Evolutionary conservation across 2,329 filamentous ascomycete genomes (phyloP).

Genomic region (Penicillium sp.): DNA sequence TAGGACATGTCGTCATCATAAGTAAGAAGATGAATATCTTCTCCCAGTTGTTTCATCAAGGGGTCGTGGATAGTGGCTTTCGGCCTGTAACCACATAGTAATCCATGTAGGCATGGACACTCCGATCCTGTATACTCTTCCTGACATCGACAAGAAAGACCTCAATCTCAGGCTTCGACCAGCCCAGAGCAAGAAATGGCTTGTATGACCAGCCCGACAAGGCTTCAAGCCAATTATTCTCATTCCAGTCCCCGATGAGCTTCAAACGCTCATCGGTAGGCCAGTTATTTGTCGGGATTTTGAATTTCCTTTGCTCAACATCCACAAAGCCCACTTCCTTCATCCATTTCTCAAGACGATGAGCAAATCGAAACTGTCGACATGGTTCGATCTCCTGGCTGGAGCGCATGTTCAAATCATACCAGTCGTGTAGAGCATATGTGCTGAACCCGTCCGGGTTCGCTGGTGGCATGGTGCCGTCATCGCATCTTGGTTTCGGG

Average conservation of each 20-base stretch:
- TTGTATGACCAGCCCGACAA: constrained; percentile 48
- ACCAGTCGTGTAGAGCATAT: constrained; percentile 52
- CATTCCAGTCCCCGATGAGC: constrained; percentile 51
- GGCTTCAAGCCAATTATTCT: constrained; percentile 48
- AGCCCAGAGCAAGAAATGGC: constrained; percentile 43
- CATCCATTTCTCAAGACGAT: constrained; percentile 56
- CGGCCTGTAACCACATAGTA: constrained; percentile 41
- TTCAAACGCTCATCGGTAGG: constrained; percentile 50
- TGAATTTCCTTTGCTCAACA: constrained; percentile 54
- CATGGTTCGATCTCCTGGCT: constrained; percentile 47
- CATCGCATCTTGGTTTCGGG: constrained; percentile 53
- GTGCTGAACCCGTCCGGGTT: constrained; percentile 39
- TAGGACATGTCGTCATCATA: constrained; percentile 10
- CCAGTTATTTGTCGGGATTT: constrained; percentile 57
- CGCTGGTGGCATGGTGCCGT: constrained; percentile 52
- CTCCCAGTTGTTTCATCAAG: not conserved
- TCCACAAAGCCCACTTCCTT: constrained; percentile 60
- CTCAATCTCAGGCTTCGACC: constrained; percentile 49
- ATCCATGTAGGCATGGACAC: constrained; percentile 44
- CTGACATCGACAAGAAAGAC: constrained; percentile 48
- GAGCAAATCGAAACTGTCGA: constrained; percentile 54
- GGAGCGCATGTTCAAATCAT: constrained; percentile 41
- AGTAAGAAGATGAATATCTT: not conserved
- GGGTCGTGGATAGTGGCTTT: constrained; percentile 27
- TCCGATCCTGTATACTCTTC: constrained; percentile 41